Evolutionary conservation across 441 rosid genomes (phyloP).

Genomic region (Pelargonium fulgidum): DNA sequence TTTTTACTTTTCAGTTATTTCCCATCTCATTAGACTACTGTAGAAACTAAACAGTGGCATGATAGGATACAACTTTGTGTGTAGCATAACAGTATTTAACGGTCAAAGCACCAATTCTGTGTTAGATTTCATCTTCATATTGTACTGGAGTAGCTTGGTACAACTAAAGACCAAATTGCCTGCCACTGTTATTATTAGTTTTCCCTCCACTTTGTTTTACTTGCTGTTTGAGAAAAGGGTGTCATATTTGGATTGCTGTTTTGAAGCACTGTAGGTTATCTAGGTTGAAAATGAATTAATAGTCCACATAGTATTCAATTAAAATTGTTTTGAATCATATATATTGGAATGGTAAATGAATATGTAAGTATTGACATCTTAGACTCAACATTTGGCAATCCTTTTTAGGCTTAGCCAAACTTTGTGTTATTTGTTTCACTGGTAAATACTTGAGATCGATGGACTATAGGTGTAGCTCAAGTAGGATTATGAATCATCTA

Average conservation of each 20-base stretch:
- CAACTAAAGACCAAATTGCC: not conserved
- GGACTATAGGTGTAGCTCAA: not conserved
- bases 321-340: not conserved
- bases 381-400: not conserved
- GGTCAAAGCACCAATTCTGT: not conserved
- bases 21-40: not conserved
- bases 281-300: not conserved
- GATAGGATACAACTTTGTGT: not conserved
- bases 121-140: not conserved
- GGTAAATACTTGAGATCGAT: not conserved
- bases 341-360: not conserved
- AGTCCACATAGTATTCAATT: not conserved
- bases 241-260: not conserved
- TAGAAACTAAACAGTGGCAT: not conserved
- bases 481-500: not conserved
- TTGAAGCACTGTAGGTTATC: not conserved
- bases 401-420: not conserved
- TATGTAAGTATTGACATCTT: not conserved
- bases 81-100: not conserved
- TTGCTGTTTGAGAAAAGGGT: not conserved
- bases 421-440: not conserved
- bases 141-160: not conserved
- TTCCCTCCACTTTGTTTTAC: not conserved
- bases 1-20: conserved; percentile 1
- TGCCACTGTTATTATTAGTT: not conserved